Percentiles rank a stretch among this genome's conserved stretches.
phyloP scores from a whole-genome alignment of 768 basidiomycete species.

The Candolleomyces aberdarensis region DNA sequence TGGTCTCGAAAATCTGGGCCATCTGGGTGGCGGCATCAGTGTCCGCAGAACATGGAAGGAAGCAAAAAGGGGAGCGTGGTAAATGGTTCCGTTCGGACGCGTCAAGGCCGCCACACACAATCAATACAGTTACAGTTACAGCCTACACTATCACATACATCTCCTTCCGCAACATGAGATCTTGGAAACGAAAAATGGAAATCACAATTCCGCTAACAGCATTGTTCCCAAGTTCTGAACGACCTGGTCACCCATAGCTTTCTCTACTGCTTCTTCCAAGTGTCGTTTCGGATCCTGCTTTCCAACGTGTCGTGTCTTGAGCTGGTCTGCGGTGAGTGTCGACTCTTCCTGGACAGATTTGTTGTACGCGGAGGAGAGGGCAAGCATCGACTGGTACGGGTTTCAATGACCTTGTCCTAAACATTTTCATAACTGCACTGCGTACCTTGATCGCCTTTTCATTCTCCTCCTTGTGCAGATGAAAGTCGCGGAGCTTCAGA shows the following conservation, averaged over 20 bases:
- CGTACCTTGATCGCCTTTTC: slow-evolving; percentile 93
- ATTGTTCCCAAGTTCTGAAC: slow-evolving; percentile 94
- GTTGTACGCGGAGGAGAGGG: slow-evolving; percentile 91
- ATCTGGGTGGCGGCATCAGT: not conserved
- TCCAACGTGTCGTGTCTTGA: slow-evolving; percentile 96
- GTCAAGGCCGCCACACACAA: no score
- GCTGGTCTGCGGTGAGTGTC: slow-evolving; percentile 87
- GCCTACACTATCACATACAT: no score
- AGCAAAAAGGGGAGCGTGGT: not conserved
- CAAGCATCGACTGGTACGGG: slow-evolving; percentile 76
- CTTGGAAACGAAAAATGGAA: no score
- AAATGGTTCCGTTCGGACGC: no score
- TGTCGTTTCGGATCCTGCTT: slow-evolving; percentile 99
- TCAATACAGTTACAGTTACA: no score
- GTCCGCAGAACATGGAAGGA: not conserved
- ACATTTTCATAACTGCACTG: slow-evolving; percentile 1
- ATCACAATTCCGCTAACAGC: slow-evolving; percentile 85
- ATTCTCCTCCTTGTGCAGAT: slow-evolving; percentile 81
- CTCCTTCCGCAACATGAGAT: no score
- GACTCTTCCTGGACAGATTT: slow-evolving; percentile 98
- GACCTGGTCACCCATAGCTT: slow-evolving; percentile 97
- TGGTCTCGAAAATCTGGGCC: not conserved
- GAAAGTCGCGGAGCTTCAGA: slow-evolving; percentile 86
- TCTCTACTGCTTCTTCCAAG: slow-evolving; percentile 95
- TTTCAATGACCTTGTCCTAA: slow-evolving; percentile 11